Conservation (phyloP, 129 eudicot genomes). For the Logfia minima region DNA sequence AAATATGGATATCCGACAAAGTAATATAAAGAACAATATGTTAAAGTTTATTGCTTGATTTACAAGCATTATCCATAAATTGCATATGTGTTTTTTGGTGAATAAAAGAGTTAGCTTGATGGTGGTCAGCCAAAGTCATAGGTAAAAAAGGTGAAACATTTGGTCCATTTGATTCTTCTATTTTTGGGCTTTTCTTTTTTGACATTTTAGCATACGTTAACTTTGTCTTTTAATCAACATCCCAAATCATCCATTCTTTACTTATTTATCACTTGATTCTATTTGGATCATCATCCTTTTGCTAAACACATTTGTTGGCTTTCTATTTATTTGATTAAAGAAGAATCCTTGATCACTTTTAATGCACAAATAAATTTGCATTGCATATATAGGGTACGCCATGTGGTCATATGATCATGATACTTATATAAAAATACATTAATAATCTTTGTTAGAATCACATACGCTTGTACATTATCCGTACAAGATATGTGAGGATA, state of each 20-base stretch:
- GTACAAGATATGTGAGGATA: no score
- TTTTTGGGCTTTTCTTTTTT: slow-evolving; percentile 29
- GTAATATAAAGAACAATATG: slow-evolving; percentile 31
- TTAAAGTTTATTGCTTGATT: slow-evolving; percentile 41
- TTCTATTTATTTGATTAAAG: slow-evolving; percentile 16
- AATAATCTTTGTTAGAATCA: no score
- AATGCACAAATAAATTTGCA: background rate
- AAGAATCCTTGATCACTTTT: slow-evolving; percentile 17
- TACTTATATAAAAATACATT: no score
- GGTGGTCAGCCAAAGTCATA: slow-evolving; percentile 39
- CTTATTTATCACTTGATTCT: slow-evolving; percentile 42
- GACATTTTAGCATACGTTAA: slow-evolving; percentile 23
- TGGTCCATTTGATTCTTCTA: slow-evolving; percentile 39
- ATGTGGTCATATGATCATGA: no score
- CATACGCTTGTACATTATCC: no score
- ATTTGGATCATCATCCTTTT: slow-evolving; percentile 29
- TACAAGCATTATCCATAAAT: slow-evolving; percentile 39
- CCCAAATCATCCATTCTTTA: slow-evolving; percentile 34
- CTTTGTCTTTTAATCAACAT: slow-evolving; percentile 24
- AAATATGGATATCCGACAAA: slow-evolving; percentile 38
- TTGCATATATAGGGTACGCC: background rate
- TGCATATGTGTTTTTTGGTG: slow-evolving; percentile 31
- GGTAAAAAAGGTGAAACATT: slow-evolving; percentile 33
- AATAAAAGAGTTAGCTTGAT: slow-evolving; percentile 31
- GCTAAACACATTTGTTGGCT: background rate